phyloP scores from a whole-genome alignment of 805 yeast genomes.

The Schizosaccharomyces lindneri region DNA sequence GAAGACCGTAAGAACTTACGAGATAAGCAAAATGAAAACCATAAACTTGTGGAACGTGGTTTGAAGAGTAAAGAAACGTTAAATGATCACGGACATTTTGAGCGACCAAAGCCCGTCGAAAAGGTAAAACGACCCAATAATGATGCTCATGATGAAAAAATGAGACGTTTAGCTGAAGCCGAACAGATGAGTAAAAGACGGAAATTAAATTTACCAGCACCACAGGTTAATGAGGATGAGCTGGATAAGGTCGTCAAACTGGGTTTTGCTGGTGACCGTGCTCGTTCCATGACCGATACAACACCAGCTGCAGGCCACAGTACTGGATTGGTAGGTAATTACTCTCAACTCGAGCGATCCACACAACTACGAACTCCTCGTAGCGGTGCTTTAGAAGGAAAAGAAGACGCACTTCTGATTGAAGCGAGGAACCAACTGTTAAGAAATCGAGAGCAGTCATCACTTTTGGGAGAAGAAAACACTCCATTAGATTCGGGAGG shows the following conservation, averaged over 20 bases:
- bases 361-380: constrained; percentile 6
- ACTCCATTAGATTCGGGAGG: constrained; percentile 7
- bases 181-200: constrained; percentile 18
- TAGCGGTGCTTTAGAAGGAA: constrained; percentile 3
- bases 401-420: constrained; percentile 16
- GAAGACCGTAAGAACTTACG: constrained; percentile 18
- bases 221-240: constrained; percentile 13
- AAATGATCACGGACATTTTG: constrained; percentile 4
- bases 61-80: constrained; percentile 5
- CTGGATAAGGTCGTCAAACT: constrained; percentile 13
- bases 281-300: constrained; percentile 2
- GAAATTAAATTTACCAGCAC: constrained; percentile 17
- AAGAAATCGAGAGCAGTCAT: constrained; percentile 15
- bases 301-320: neutral
- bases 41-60: constrained; percentile 1
- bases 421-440: constrained; percentile 16
- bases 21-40: neutral
- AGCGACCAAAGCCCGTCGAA: neutral
- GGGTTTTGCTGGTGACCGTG: constrained; percentile 7
- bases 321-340: neutral
- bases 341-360: neutral
- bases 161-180: constrained; percentile 6
- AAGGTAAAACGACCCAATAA: neutral
- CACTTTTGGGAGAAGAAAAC: constrained; percentile 14
- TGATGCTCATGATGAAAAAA: neutral